These are phyloP conservation scores for Penicillium simplicissimum DNA, from an alignment of 495 filamentous ascomycete species.

Conservation along the genomic window DNA sequence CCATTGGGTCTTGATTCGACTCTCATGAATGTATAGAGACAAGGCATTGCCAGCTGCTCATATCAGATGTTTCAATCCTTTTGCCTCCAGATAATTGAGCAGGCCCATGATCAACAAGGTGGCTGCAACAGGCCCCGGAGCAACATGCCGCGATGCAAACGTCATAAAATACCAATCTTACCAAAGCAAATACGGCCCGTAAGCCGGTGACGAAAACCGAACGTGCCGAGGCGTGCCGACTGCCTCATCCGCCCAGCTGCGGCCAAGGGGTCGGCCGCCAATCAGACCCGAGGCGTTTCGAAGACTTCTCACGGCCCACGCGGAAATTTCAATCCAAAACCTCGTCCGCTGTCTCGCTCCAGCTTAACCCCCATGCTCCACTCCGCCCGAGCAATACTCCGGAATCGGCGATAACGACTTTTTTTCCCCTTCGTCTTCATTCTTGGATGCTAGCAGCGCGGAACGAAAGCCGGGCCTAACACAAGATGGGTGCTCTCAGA, in stretches of 20 bases:
- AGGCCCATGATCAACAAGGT: background rate
- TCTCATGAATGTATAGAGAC: background rate
- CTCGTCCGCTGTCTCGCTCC: constrained; percentile 14
- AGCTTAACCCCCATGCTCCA: constrained; percentile 33
- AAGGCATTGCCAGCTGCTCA: background rate
- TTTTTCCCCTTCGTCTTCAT: constrained; percentile 25
- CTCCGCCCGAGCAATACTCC: constrained; percentile 37
- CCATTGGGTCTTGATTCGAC: background rate
- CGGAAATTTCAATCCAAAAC: constrained; percentile 32
- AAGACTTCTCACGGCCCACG: constrained; percentile 26
- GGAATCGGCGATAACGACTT: constrained; percentile 45
- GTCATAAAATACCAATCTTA: constrained; percentile 42
- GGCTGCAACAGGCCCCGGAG: constrained; percentile 6
- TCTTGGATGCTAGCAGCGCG: constrained; percentile 8
- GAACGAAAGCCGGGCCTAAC: constrained; percentile 25
- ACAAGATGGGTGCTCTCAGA: constrained; percentile 57
- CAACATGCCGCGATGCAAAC: constrained; percentile 32
- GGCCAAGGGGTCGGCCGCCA: constrained; percentile 41
- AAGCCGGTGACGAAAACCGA: constrained; percentile 38
- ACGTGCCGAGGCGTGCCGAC: constrained; percentile 59
- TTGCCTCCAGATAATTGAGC: background rate
- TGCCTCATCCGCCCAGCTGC: constrained; percentile 53
- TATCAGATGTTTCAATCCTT: background rate
- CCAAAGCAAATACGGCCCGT: constrained; percentile 7
- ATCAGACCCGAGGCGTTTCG: constrained; percentile 35